Evolutionary conservation across 2,329 filamentous ascomycete species (phyloP).

Genomic region (Colletotrichum phormii): DNA sequence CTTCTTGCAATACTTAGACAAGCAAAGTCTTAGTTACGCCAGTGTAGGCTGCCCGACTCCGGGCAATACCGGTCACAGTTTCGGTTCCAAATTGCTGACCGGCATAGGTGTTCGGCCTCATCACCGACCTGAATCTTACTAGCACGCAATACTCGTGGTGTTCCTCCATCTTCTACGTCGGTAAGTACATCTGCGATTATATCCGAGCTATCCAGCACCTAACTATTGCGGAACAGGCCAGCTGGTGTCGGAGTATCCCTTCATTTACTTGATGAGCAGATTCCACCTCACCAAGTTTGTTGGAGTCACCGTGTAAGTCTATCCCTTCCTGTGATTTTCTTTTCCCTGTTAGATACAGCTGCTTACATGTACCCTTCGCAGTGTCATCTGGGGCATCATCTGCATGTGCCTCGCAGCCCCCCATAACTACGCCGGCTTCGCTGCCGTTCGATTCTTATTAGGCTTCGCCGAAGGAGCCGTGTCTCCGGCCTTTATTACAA

Average conservation of each 20-base stretch:
- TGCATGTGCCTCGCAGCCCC: slow-evolving; percentile 58
- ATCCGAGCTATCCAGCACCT: fast-evolving
- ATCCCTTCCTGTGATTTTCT: background rate
- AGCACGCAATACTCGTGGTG: slow-evolving; percentile 62
- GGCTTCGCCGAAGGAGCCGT: slow-evolving; percentile 51
- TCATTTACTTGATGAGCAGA: slow-evolving; percentile 62
- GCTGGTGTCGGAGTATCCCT: slow-evolving; percentile 60
- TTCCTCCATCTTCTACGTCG: slow-evolving; percentile 46
- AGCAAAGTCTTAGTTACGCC: slow-evolving; percentile 62
- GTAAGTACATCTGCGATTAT: slow-evolving; percentile 45
- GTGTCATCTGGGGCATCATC: slow-evolving; percentile 55
- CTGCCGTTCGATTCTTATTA: slow-evolving; percentile 53
- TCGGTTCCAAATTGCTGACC: background rate
- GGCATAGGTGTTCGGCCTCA: slow-evolving; percentile 55
- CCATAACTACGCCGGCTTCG: slow-evolving; percentile 52
- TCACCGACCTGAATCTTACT: slow-evolving; percentile 57
- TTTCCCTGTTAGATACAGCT: background rate
- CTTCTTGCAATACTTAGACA: slow-evolving; percentile 59
- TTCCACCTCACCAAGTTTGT: slow-evolving; percentile 63
- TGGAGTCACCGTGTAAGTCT: slow-evolving; percentile 55
- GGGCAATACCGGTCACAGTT: background rate
- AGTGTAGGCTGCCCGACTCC: slow-evolving; percentile 33
- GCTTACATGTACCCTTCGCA: slow-evolving; percentile 14
- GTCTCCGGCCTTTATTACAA: slow-evolving; percentile 47
- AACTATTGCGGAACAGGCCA: slow-evolving; percentile 43